phyloP scores from a whole-genome alignment of 2,329 filamentous ascomycete species.

The Cercospora beticola region DNA sequence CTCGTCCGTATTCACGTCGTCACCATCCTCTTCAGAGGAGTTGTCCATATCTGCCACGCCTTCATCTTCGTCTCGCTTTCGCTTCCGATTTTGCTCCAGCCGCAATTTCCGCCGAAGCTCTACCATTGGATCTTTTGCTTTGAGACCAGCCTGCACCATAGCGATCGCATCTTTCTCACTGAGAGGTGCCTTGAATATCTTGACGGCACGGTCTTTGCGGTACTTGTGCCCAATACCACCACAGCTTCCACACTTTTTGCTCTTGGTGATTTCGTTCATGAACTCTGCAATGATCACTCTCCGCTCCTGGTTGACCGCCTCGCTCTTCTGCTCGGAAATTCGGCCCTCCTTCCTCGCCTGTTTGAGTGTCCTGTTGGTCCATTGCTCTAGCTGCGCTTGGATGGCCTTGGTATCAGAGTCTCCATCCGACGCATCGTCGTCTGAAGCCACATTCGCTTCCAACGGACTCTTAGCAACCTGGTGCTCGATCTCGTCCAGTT shows the following conservation, averaged over 20 bases:
- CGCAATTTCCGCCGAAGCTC: conserved; percentile 51
- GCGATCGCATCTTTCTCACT: conserved; percentile 71
- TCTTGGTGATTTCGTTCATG: conserved; percentile 67
- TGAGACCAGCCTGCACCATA: conserved; percentile 70
- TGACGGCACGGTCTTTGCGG: conserved; percentile 86
- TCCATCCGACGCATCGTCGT: conserved; percentile 60
- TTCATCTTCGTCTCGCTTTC: conserved; percentile 61
- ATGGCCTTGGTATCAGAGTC: conserved; percentile 58
- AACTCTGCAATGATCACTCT: conserved; percentile 78
- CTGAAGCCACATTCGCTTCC: conserved; percentile 26
- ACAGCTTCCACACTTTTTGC: conserved; percentile 68
- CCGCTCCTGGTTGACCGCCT: conserved; percentile 75
- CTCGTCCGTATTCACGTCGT: conserved; percentile 45
- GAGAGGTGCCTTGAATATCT: conserved; percentile 86
- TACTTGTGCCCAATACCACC: conserved; percentile 74
- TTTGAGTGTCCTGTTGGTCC: conserved; percentile 71
- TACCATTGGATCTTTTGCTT: conserved; percentile 68
- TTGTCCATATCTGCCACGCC: conserved; percentile 66
- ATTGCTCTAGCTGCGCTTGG: conserved; percentile 60
- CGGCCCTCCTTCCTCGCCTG: conserved; percentile 52
- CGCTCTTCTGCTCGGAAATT: conserved; percentile 67
- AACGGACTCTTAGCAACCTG: conserved; percentile 20
- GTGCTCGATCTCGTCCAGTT: conserved; percentile 47
- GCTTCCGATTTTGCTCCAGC: conserved; percentile 41
- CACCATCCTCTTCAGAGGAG: conserved; percentile 43